Evolutionary conservation across 1,284 basidiomycete genomes (phyloP).

Genomic region (Irpex sp.): DNA sequence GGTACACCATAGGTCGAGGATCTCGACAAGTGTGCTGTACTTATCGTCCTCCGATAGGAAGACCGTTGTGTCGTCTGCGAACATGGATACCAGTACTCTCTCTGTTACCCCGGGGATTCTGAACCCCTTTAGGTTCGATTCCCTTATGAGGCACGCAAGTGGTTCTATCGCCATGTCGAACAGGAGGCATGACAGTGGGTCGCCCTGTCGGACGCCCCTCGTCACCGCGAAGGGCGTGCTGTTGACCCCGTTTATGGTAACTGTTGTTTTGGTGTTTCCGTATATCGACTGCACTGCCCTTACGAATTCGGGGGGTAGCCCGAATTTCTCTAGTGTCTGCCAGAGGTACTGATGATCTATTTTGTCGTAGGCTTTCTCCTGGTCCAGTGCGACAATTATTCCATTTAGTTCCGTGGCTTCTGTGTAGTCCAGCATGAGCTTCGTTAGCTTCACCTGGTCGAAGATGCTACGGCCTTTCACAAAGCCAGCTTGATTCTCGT

Average conservation of each 20-base stretch:
- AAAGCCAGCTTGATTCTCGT: conserved; percentile 26
- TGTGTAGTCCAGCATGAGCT: conserved; percentile 18
- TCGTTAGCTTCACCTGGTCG: conserved; percentile 19
- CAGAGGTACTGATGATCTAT: conserved; percentile 27
- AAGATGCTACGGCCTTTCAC: conserved; percentile 19
- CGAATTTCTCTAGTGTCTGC: conserved; percentile 14
- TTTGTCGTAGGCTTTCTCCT: conserved; percentile 30
- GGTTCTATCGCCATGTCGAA: conserved; percentile 25
- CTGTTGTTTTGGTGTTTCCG: conserved; percentile 14
- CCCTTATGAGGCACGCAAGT: no score
- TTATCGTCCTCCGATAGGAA: conserved; percentile 20
- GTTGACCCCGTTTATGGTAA: conserved; percentile 23
- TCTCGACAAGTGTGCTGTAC: conserved; percentile 13
- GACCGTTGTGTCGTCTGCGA: conserved; percentile 27
- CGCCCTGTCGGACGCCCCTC: conserved; percentile 27
- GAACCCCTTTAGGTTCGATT: no score
- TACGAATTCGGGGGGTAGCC: conserved; percentile 16
- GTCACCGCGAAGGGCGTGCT: conserved; percentile 17
- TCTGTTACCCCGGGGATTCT: conserved; percentile 11
- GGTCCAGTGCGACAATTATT: conserved; percentile 23
- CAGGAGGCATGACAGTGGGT: conserved; percentile 27
- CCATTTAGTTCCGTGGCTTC: conserved; percentile 21
- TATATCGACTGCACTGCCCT: conserved; percentile 20
- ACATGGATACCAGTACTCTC: conserved; percentile 21
- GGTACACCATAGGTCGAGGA: conserved; percentile 25